These are phyloP conservation scores for Rhizophora mangle DNA, from an alignment of 345 rosid genomes.

Conservation along the genomic window DNA sequence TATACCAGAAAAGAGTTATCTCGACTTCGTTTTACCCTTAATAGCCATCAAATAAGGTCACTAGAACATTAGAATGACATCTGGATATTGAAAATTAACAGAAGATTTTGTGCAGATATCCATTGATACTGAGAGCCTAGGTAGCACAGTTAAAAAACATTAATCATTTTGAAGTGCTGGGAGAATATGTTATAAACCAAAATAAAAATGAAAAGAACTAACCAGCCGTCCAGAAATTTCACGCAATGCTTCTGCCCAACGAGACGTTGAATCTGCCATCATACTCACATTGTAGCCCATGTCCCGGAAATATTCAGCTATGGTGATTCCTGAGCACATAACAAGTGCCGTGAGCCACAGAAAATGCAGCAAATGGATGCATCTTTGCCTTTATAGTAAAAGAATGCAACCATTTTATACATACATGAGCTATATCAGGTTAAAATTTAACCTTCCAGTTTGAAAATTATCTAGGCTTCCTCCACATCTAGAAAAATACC, in stretches of 20 bases:
- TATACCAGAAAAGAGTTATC: background rate
- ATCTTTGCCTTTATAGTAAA: background rate
- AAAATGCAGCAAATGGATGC: background rate
- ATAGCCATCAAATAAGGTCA: background rate
- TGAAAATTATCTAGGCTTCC: background rate
- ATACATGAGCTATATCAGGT: background rate
- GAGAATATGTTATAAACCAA: background rate
- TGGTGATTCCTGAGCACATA: constrained; percentile 75
- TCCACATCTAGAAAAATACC: too few species aligned
- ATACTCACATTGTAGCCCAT: constrained; percentile 99
- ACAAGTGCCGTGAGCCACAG: background rate
- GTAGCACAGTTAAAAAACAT: background rate
- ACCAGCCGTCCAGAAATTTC: constrained; percentile 99
- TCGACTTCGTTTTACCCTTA: background rate
- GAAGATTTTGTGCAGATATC: background rate
- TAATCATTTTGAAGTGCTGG: background rate
- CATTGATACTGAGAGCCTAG: background rate
- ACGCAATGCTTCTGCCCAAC: constrained; percentile 99
- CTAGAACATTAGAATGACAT: background rate
- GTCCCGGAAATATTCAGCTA: constrained; percentile 97
- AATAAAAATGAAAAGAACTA: constrained; percentile 17
- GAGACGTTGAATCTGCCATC: constrained; percentile 99
- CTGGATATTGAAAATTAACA: background rate
- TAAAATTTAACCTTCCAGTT: background rate
- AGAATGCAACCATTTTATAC: background rate